Percentiles rank a stretch among this genome's conserved stretches.
These are phyloP conservation scores for Xylaria scruposa DNA, from an alignment of 495 filamentous ascomycete genomes.

Conservation along the genomic window DNA sequence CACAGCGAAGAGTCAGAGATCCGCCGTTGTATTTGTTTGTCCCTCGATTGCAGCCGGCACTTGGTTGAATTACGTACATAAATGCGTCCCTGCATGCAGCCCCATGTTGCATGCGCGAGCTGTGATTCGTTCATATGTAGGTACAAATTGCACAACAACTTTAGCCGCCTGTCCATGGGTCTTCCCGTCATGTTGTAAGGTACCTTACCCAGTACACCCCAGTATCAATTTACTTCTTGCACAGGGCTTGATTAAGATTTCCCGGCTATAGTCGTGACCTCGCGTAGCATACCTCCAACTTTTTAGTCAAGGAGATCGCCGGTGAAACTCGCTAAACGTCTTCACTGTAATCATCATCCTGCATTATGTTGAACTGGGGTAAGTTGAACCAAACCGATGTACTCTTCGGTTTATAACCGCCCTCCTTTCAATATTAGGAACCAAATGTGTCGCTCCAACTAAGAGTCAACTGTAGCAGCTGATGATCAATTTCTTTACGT, in stretches of 20 bases:
- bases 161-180: slow-evolving; percentile 5
- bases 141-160: neutral
- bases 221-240: neutral
- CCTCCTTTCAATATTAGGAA: neutral
- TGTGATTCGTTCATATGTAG: neutral
- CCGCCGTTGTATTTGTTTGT: neutral
- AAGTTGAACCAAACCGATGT: neutral
- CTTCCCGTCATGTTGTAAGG: neutral
- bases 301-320: neutral
- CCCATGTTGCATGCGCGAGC: neutral
- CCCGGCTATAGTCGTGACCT: neutral
- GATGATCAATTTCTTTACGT: neutral
- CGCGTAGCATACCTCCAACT: neutral
- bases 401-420: neutral
- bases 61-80: slow-evolving; percentile 7
- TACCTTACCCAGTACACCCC: slow-evolving; percentile 21
- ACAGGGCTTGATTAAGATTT: neutral
- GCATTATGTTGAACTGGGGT: neutral
- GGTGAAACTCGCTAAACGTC: neutral
- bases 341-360: neutral
- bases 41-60: neutral
- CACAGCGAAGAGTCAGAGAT: neutral
- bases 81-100: slow-evolving; percentile 1
- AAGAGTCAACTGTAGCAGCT: neutral
- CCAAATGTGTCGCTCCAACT: neutral